Percentiles rank a stretch among this genome's conserved stretches.
Conservation (phyloP, 371 early-diverging fungal species). For the Gilbertella persicaria region DNA sequence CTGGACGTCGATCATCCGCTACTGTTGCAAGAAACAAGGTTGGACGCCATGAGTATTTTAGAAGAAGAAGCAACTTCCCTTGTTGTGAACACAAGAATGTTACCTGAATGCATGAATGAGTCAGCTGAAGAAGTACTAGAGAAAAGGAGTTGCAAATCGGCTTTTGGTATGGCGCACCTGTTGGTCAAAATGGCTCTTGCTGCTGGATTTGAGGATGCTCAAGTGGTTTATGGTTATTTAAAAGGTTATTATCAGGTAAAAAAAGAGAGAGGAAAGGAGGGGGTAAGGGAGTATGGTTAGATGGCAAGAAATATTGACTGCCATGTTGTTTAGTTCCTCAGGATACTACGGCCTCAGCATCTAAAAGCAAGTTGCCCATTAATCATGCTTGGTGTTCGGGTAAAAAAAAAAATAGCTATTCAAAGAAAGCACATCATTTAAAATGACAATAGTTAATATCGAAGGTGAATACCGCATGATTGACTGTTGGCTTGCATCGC, state of each 20-base stretch:
- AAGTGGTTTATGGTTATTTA: constrained; percentile 58
- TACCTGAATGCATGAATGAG: constrained; percentile 17
- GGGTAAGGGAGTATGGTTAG: neutral
- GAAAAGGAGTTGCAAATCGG: constrained; percentile 39
- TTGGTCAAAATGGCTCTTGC: constrained; percentile 61
- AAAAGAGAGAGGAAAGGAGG: neutral
- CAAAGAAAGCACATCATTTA: neutral
- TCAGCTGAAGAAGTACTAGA: constrained; percentile 48
- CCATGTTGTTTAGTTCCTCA: constrained; percentile 39
- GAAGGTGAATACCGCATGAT: constrained; percentile 64
- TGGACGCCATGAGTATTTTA: constrained; percentile 18
- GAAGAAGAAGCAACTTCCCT: constrained; percentile 15
- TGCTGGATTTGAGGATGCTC: constrained; percentile 54
- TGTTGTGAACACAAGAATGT: neutral
- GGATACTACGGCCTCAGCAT: constrained; percentile 29
- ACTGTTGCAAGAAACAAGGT: neutral
- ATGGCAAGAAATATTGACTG: neutral
- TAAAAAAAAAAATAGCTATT: constrained; percentile 11
- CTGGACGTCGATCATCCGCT: constrained; percentile 2
- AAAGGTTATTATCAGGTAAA: constrained; percentile 39
- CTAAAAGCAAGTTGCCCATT: constrained; percentile 26
- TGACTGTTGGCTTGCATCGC: constrained; percentile 64
- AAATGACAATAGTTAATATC: constrained; percentile 45
- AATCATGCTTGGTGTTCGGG: constrained; percentile 68
- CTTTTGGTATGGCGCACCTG: constrained; percentile 58